These are phyloP conservation scores for Penicillium arizonense DNA, from an alignment of 495 filamentous ascomycete species.

Conservation along the genomic window DNA sequence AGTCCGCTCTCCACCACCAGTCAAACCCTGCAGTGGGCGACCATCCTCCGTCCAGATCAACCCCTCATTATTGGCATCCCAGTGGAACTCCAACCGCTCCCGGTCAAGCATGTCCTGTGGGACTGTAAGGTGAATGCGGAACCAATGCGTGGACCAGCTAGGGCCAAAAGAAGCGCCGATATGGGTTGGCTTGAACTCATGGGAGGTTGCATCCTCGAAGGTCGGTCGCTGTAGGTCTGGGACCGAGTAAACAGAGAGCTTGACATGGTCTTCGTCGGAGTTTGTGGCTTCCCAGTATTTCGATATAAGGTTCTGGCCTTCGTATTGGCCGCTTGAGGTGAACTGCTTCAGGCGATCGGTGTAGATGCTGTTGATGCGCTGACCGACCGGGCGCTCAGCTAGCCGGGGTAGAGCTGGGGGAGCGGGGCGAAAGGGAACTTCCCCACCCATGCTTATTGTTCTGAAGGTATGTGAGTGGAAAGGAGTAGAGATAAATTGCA, in stretches of 20 bases:
- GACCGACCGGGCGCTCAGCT: conserved; percentile 65
- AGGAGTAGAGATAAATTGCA: background rate
- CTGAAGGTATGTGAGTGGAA: background rate
- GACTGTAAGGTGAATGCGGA: conserved; percentile 75
- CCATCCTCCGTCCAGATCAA: conserved; percentile 88
- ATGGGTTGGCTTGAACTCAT: conserved; percentile 71
- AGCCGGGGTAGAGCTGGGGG: conserved; percentile 54
- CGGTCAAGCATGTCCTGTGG: conserved; percentile 69
- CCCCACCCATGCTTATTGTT: conserved; percentile 45
- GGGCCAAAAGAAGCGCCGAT: conserved; percentile 84
- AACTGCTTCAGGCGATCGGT: conserved; percentile 80
- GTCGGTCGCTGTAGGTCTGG: conserved; percentile 75
- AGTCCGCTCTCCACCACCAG: conserved; percentile 82
- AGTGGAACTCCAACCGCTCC: conserved; percentile 85
- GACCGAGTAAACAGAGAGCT: conserved; percentile 83
- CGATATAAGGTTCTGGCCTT: conserved; percentile 69
- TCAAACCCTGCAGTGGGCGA: conserved; percentile 85
- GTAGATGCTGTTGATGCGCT: conserved; percentile 86
- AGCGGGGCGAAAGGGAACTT: conserved; percentile 30
- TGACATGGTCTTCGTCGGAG: conserved; percentile 71
- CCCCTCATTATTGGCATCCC: conserved; percentile 91
- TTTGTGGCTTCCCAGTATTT: conserved; percentile 75
- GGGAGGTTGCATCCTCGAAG: conserved; percentile 84
- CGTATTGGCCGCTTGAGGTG: conserved; percentile 77
- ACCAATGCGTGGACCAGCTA: conserved; percentile 99